Conservation (phyloP, 305 asterid species). For the Withania somnifera region DNA sequence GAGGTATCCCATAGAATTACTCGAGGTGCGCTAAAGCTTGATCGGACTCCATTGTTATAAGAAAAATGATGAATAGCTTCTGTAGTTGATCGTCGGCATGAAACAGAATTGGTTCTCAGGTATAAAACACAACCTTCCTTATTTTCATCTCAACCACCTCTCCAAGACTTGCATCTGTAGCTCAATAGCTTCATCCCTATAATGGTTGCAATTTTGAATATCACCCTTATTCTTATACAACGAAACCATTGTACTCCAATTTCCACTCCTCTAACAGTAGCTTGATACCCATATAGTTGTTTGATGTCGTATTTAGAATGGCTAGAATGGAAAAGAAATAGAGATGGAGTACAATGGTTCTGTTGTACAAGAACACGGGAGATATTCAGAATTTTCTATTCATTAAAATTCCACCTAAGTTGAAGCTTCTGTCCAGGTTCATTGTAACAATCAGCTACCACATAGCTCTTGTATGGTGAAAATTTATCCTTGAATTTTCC, state of each 20-base stretch:
- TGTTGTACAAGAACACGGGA: background rate
- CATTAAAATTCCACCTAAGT: background rate
- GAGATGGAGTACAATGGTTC: background rate
- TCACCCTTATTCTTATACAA: background rate
- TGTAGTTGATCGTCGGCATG: background rate
- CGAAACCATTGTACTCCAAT: background rate
- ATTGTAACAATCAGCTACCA: background rate
- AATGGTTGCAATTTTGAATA: background rate
- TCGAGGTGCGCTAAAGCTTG: too few relatives aligned
- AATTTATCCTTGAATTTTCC: background rate
- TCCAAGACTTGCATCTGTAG: background rate
- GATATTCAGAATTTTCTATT: background rate
- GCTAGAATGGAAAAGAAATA: background rate
- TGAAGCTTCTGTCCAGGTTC: background rate
- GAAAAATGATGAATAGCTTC: background rate
- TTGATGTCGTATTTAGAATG: background rate
- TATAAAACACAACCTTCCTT: too few relatives aligned
- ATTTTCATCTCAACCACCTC: background rate
- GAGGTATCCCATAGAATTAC: too few relatives aligned
- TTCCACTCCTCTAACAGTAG: background rate
- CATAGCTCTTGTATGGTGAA: background rate
- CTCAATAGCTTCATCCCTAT: background rate
- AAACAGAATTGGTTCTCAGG: background rate
- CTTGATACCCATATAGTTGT: too few relatives aligned
- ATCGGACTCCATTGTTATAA: too few relatives aligned